Conservation (phyloP, 2,329 filamentous ascomycete species). For the Cladorrhinum sp. region DNA sequence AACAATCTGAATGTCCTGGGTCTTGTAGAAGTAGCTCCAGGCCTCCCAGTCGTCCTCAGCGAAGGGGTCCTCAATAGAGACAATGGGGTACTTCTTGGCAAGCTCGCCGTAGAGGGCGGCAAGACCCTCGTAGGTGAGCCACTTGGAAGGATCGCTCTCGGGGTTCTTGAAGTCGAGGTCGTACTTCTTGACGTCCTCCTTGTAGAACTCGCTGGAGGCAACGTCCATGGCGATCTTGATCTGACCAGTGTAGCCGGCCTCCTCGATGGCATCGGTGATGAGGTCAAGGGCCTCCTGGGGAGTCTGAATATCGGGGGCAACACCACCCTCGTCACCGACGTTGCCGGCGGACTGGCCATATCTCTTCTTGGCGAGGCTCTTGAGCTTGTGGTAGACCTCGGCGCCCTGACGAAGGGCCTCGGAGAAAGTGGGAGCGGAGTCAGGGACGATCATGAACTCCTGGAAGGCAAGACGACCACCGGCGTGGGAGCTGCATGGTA, state of each 20-base stretch:
- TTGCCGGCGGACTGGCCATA: conserved; percentile 99
- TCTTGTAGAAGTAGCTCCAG: conserved; percentile 99
- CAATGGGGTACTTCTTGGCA: conserved; percentile 93
- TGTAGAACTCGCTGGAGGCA: conserved; percentile 99
- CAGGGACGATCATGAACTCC: conserved; percentile 93
- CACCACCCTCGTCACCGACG: conserved; percentile 99
- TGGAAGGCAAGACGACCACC: conserved; percentile 94
- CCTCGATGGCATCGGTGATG: conserved; percentile 89
- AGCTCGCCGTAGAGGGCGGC: conserved; percentile 87
- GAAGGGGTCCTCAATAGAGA: conserved; percentile 98
- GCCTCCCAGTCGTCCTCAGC: conserved; percentile 99
- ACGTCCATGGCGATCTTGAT: conserved; percentile 99
- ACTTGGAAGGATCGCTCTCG: conserved; percentile 91
- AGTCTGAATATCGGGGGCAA: conserved; percentile 97
- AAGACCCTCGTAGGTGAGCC: conserved; percentile 97
- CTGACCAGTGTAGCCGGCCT: conserved; percentile 92
- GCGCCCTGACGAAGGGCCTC: conserved; percentile 95
- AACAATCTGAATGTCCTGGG: conserved; percentile 96
- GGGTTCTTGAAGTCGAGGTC: conserved; percentile 99
- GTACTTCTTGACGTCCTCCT: conserved; percentile 96
- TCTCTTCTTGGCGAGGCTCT: conserved; percentile 96
- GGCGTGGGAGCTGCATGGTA: conserved; percentile 71
- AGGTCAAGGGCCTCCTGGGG: conserved; percentile 95
- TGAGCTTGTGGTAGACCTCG: conserved; percentile 98
- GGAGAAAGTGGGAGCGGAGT: conserved; percentile 80